Evolutionary conservation across 805 yeast genomes (phyloP), one percentile per base, ranked within the genome.

Genomic region (Lachancea nothofagi): DNA sequence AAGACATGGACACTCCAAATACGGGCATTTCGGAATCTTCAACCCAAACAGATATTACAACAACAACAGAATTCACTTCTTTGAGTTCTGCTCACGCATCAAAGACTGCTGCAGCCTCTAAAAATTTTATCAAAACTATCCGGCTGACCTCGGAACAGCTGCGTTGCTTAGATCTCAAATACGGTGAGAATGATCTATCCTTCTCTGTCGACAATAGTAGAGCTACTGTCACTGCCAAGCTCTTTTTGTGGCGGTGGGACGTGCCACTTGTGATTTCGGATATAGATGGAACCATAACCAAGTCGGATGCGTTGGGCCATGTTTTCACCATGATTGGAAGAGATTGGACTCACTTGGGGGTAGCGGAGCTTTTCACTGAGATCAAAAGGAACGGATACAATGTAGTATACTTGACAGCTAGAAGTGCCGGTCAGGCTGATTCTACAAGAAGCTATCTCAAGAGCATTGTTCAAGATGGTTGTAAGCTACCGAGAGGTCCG

Each of bases 321-420:
- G 90, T 93, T 2, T 69, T 93, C 61, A 88, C 93, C 13, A 79
- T 90, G 78, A 69, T 93, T 26, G 98, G 98, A 4, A 76, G 87
- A 51, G 98, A 93, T 66, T 93, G 98, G 98, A 93, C 98, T 0
- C 98, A 93, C 59, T 76, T 79, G 2, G 98, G 98, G 23, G 98
- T 93, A 29, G 96, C 97, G 2, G 80, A 80, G 54, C 66, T 93
- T 41, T 93, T 89, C 57, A 78, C 77, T n/a, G 98, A 93, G 59
- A 93, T 93, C 46, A 57, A 72, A 32, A 65, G 73, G 42, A 93
- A 93, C 56, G 97, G 98, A 0, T 93, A 90, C 68, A 88, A 93
- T 55, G 81, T 93, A 38, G 74, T 93, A 76, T 93, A 93, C 61
- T 68, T 93, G 49, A 93, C 98, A 0, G 95, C 98, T 0, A 74